Evolutionary conservation across 2,329 filamentous ascomycete species (phyloP).

Genomic region (Bipolaris zeicola): DNA sequence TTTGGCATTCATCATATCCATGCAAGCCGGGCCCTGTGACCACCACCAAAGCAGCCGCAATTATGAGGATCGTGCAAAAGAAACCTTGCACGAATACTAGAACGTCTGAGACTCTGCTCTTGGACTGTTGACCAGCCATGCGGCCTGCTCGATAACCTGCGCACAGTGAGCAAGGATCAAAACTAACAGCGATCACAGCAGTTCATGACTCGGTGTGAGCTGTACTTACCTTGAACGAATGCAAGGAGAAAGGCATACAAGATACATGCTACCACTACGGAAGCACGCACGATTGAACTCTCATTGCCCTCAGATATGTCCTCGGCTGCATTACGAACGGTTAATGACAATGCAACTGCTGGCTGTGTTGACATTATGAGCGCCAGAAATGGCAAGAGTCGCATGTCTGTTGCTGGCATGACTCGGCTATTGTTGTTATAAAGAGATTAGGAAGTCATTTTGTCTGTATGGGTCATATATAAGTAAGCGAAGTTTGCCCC

Average conservation of each 20-base stretch:
- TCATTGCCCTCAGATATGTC: slow-evolving; percentile 9
- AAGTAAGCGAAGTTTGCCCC: neutral
- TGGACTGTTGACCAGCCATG: slow-evolving; percentile 15
- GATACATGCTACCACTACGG: slow-evolving; percentile 22
- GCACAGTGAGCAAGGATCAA: neutral
- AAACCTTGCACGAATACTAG: slow-evolving; percentile 28
- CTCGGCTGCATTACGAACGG: neutral
- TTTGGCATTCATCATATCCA: slow-evolving; percentile 33
- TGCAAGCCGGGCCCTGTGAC: slow-evolving; percentile 36
- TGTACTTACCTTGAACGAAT: slow-evolving; percentile 23
- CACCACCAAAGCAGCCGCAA: slow-evolving; percentile 30
- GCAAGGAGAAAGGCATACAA: slow-evolving; percentile 22
- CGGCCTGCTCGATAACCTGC: slow-evolving; percentile 30
- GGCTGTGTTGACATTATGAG: neutral
- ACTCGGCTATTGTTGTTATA: neutral
- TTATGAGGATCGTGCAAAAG: slow-evolving; percentile 31
- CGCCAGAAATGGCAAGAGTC: neutral
- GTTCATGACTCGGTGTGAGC: neutral
- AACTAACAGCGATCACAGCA: neutral
- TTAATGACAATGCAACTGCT: neutral
- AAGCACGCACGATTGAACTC: slow-evolving; percentile 11
- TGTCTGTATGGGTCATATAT: neutral
- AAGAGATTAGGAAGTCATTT: neutral
- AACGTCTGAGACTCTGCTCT: slow-evolving; percentile 20
- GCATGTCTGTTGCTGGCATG: neutral